Percentiles rank a stretch among this genome's conserved stretches.
These are phyloP conservation scores for Kwoniella bestiolae DNA, from an alignment of 768 basidiomycete genomes.

Conservation along the genomic window DNA sequence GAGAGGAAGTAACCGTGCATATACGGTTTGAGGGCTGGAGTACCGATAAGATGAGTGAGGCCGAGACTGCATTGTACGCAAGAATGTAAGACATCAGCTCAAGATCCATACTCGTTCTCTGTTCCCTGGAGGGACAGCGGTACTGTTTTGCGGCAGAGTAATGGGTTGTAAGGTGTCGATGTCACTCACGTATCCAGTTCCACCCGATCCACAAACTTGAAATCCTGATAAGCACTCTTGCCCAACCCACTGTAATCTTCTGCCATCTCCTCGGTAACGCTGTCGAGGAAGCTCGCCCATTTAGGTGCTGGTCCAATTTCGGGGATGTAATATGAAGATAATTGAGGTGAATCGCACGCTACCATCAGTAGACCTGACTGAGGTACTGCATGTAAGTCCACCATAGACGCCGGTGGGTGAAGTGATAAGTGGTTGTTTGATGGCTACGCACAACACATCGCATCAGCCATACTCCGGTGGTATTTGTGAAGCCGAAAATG, in stretches of 20 bases:
- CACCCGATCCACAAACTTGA: constrained; percentile 88
- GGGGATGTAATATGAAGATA: constrained; percentile 92
- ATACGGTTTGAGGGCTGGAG: constrained; percentile 94
- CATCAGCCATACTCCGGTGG: neutral
- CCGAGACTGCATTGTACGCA: constrained; percentile 68
- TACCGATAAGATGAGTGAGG: constrained; percentile 92
- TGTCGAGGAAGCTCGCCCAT: constrained; percentile 98
- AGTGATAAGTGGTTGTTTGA: constrained; percentile 86
- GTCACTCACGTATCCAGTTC: constrained; percentile 82
- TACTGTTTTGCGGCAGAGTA: too few species aligned
- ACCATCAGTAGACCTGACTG: constrained; percentile 86
- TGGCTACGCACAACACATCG: constrained; percentile 62
- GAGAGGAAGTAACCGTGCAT: constrained; percentile 99
- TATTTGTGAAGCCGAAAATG: neutral
- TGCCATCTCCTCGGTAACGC: constrained; percentile 93
- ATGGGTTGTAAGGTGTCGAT: too few species aligned
- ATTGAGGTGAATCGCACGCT: constrained; percentile 95
- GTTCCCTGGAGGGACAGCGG: neutral
- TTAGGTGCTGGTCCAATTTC: constrained; percentile 94
- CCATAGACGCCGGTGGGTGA: constrained; percentile 85
- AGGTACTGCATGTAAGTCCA: constrained; percentile 87
- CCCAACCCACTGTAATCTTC: constrained; percentile 67
- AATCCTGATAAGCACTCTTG: constrained; percentile 80
- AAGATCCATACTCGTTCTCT: too few species aligned
- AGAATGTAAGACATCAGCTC: neutral